Conservation (phyloP, 345 rosid species). For the Eucalyptus sp. region DNA sequence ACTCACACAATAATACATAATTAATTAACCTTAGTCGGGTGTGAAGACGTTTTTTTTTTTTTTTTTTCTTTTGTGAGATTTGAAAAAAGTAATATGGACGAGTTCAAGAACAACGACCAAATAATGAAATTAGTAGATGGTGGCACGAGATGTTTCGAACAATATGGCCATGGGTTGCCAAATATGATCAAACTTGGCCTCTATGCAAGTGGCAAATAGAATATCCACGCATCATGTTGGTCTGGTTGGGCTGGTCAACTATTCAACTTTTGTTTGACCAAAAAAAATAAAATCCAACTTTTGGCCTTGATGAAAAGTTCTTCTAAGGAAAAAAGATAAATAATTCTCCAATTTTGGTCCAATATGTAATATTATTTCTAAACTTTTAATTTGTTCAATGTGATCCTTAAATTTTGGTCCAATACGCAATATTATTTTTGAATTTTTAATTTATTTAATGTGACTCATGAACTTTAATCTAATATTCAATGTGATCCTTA, state of each 20-base stretch:
- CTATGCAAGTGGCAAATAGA: too few species aligned
- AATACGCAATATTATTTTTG: background rate
- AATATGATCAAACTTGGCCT: background rate
- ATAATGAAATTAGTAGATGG: background rate
- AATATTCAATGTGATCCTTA: too few species aligned
- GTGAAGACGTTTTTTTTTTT: background rate
- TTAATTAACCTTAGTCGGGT: background rate
- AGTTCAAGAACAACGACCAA: background rate
- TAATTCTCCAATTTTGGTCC: background rate
- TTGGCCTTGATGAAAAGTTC: background rate
- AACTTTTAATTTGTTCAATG: too few species aligned
- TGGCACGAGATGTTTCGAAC: background rate
- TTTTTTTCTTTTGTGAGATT: background rate
- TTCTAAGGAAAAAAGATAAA: background rate
- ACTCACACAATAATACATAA: background rate
- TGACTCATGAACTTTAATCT: too few species aligned
- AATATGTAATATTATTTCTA: rapidly evolving
- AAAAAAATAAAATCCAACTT: background rate
- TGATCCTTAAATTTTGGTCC: too few species aligned
- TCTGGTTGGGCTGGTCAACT: background rate
- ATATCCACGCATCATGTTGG: background rate
- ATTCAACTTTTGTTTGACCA: background rate
- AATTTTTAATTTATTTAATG: too few species aligned
- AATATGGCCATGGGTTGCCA: background rate
- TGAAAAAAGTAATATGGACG: background rate